A percentile compares a stretch with the other conserved stretches of the same genome.
Evolutionary conservation across 2,329 filamentous ascomycete genomes (phyloP).

Genomic region (Botryosphaeria agaves): DNA sequence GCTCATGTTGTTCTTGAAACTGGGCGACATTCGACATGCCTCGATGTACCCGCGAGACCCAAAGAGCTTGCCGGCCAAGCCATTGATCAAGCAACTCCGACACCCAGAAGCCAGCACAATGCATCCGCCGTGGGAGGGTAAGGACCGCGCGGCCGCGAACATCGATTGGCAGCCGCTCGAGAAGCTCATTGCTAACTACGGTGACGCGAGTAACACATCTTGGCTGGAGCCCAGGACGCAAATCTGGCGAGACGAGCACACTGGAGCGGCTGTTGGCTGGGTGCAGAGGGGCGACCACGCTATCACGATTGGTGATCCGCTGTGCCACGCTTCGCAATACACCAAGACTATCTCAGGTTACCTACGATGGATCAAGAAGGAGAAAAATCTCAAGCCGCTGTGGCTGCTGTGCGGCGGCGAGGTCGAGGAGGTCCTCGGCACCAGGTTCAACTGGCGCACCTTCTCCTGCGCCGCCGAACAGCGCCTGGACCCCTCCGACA

Average conservation of each 20-base stretch:
- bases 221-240: constrained; percentile 83
- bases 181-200: constrained; percentile 87
- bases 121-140: constrained; percentile 43
- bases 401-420: constrained; percentile 78
- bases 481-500: constrained; percentile 58
- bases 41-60: constrained; percentile 80
- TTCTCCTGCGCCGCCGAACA: constrained; percentile 81
- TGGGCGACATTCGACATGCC: constrained; percentile 79
- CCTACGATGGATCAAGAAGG: constrained; percentile 55
- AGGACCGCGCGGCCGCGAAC: constrained; percentile 28
- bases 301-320: constrained; percentile 73
- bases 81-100: constrained; percentile 46
- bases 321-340: constrained; percentile 68
- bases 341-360: constrained; percentile 55
- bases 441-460: constrained; percentile 71
- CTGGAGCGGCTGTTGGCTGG: constrained; percentile 73
- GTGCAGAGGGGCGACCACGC: constrained; percentile 61
- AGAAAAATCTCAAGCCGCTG: constrained; percentile 57
- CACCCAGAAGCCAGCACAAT: constrained; percentile 80
- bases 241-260: constrained; percentile 65
- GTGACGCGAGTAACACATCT: constrained; percentile 83
- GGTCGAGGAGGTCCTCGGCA: constrained; percentile 63
- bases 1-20: constrained; percentile 66
- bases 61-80: constrained; percentile 59
- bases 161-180: constrained; percentile 55